Conservation (phyloP, 805 yeast species). For the Teunomyces pallodes region DNA sequence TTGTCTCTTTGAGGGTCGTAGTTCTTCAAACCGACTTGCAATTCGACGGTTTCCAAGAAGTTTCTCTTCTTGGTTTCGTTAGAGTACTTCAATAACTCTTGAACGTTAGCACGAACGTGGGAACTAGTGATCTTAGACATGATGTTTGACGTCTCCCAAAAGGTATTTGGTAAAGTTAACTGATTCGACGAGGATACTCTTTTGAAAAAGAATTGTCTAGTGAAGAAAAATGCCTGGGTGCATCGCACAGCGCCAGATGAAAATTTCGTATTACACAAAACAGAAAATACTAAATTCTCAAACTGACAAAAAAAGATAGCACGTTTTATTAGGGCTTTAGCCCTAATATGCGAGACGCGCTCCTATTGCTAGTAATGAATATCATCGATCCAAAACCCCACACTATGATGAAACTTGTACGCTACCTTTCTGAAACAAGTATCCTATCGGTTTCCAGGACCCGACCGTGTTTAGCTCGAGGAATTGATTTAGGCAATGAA, state of each 20-base stretch:
- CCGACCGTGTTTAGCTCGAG: constrained; percentile 3
- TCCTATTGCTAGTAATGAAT: too few relatives aligned
- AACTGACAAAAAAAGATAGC: too few relatives aligned
- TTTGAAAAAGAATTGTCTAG: not conserved
- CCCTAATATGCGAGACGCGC: constrained; percentile 1
- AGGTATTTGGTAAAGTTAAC: constrained; percentile 40
- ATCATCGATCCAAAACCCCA: not conserved
- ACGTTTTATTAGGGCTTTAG: constrained; percentile 4
- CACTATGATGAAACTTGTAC: not conserved
- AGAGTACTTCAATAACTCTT: constrained; percentile 86
- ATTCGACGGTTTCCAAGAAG: constrained; percentile 99
- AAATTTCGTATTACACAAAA: constrained; percentile 3
- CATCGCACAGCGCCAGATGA: not conserved
- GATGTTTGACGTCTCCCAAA: constrained; percentile 71
- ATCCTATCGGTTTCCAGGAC: not conserved
- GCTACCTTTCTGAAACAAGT: not conserved
- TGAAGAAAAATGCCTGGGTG: not conserved
- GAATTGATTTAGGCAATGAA: constrained; percentile 6
- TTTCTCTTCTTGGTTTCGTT: constrained; percentile 98
- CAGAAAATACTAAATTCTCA: not conserved
- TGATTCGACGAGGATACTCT: constrained; percentile 57
- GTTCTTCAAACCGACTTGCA: constrained; percentile 99
- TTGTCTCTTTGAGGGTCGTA: constrained; percentile 99
- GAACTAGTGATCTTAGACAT: constrained; percentile 90
- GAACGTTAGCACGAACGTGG: constrained; percentile 96